These are phyloP conservation scores for Leishmania guyanensis DNA, from an alignment of 208 protist genomes.

Conservation along the genomic window DNA sequence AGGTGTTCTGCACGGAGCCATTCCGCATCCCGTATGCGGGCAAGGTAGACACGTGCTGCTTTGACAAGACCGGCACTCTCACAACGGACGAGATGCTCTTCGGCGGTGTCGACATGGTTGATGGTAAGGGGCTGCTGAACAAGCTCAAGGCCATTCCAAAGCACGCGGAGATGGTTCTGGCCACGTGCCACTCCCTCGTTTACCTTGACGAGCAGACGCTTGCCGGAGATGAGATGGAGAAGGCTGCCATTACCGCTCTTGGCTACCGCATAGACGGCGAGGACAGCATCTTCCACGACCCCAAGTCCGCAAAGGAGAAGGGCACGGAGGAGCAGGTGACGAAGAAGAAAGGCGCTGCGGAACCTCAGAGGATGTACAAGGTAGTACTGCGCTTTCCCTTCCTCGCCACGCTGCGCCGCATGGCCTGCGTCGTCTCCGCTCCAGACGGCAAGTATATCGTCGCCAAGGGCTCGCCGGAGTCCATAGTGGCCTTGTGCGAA, in stretches of 20 bases:
- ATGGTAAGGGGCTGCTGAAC: conserved; percentile 91
- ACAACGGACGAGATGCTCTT: conserved; percentile 96
- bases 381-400: conserved; percentile 96
- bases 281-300: conserved; percentile 76
- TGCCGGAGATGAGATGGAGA: conserved; percentile 97
- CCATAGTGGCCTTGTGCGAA: conserved; percentile 86
- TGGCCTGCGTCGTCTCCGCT: conserved; percentile 90
- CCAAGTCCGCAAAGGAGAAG: conserved; percentile 32
- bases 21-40: conserved; percentile 99
- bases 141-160: conserved; percentile 75
- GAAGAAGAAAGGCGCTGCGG: conserved; percentile 5
- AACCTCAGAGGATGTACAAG: conserved; percentile 46
- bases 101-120: conserved; percentile 83
- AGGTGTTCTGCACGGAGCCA: conserved; percentile 97
- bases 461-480: conserved; percentile 96
- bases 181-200: conserved; percentile 91
- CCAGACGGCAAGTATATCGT: conserved; percentile 79
- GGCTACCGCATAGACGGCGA: conserved; percentile 85
- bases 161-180: conserved; percentile 79
- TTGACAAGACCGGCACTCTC: conserved; percentile 99
- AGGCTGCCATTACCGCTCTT: conserved; percentile 87
- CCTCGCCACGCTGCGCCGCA: conserved; percentile 94
- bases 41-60: conserved; percentile 98
- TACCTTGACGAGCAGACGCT: conserved; percentile 84
- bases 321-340: conserved; percentile 15